phyloP scores from a whole-genome alignment of 2,329 filamentous ascomycete genomes.

The Scedosporium apiospermum region DNA sequence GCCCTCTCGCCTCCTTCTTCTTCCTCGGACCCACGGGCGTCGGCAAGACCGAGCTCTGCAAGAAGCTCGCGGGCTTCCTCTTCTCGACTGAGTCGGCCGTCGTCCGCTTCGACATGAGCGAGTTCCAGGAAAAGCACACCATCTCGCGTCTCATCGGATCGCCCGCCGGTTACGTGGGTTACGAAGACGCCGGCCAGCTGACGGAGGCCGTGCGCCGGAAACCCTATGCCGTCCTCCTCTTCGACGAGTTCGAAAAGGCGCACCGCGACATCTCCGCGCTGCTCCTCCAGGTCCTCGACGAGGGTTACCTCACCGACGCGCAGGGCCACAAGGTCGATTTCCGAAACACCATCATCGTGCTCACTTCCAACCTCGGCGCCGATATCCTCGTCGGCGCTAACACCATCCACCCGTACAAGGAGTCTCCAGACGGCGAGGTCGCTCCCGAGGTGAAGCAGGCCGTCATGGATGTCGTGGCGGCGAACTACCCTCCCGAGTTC shows the following conservation, averaged over 20 bases:
- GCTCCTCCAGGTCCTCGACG: conserved; percentile 87
- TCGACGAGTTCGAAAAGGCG: conserved; percentile 97
- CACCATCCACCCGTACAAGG: conserved; percentile 51
- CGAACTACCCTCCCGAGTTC: conserved; percentile 79
- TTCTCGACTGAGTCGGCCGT: conserved; percentile 90
- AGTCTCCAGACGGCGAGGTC: conserved; percentile 57
- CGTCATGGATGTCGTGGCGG: conserved; percentile 80
- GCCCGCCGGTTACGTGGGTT: conserved; percentile 90
- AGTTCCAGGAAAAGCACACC: conserved; percentile 96
- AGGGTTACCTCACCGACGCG: conserved; percentile 89
- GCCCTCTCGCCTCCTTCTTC: conserved; percentile 91
- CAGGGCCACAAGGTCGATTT: conserved; percentile 97
- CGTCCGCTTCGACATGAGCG: conserved; percentile 92
- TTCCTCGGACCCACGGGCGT: conserved; percentile 95
- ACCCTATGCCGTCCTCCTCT: conserved; percentile 87
- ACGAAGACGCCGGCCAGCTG: conserved; percentile 91
- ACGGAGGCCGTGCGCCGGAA: conserved; percentile 93
- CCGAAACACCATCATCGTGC: conserved; percentile 89
- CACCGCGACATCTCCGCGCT: conserved; percentile 90
- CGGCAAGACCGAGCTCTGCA: conserved; percentile 94
- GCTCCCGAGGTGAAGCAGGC: conserved; percentile 63
- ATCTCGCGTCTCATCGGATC: conserved; percentile 87
- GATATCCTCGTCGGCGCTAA: conserved; percentile 78
- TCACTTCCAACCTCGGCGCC: conserved; percentile 91
- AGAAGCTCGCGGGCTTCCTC: conserved; percentile 86